phyloP scores from a whole-genome alignment of 2,329 filamentous ascomycete genomes.

The Diplodia corticola region DNA sequence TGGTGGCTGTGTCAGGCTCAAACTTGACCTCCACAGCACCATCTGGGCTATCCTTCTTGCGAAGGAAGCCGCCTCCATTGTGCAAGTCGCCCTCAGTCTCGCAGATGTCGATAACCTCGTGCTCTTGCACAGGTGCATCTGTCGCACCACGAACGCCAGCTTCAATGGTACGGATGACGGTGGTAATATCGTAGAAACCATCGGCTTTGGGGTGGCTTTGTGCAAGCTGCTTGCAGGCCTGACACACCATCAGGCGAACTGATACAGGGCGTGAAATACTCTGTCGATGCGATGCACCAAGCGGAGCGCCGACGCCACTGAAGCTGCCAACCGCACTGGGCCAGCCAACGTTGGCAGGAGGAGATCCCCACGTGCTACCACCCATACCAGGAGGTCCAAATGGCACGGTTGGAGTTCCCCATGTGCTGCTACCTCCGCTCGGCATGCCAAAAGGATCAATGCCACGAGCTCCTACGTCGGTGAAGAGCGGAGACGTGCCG shows the following conservation, averaged over 20 bases:
- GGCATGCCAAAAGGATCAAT: conserved; percentile 38
- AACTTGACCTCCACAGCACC: conserved; percentile 47
- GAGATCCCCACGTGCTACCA: conserved; percentile 43
- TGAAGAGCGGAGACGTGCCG: conserved; percentile 36
- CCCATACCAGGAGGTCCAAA: conserved; percentile 43
- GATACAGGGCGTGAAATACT: conserved; percentile 58
- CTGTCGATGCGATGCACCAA: conserved; percentile 34
- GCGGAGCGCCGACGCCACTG: conserved; percentile 28
- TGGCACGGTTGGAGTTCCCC: conserved; percentile 41
- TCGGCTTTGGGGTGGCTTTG: conserved; percentile 50
- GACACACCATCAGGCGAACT: conserved; percentile 73
- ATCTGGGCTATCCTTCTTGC: conserved; percentile 53
- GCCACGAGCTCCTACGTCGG: conserved; percentile 35
- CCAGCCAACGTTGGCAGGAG: conserved; percentile 37
- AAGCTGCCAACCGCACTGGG: conserved; percentile 39
- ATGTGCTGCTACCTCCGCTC: conserved; percentile 38
- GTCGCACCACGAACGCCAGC: conserved; percentile 62
- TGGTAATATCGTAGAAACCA: conserved; percentile 69
- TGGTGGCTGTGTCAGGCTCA: conserved; percentile 30
- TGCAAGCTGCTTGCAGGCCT: conserved; percentile 69
- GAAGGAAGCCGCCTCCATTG: conserved; percentile 90
- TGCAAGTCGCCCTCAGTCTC: conserved; percentile 84
- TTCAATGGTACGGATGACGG: conserved; percentile 61
- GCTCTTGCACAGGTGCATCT: conserved; percentile 57
- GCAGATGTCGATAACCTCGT: conserved; percentile 78